A percentile compares a stretch with the other conserved stretches of the same genome.
Conservation (phyloP, 2,329 filamentous ascomycete genomes). For the Sporothrix phasma region DNA sequence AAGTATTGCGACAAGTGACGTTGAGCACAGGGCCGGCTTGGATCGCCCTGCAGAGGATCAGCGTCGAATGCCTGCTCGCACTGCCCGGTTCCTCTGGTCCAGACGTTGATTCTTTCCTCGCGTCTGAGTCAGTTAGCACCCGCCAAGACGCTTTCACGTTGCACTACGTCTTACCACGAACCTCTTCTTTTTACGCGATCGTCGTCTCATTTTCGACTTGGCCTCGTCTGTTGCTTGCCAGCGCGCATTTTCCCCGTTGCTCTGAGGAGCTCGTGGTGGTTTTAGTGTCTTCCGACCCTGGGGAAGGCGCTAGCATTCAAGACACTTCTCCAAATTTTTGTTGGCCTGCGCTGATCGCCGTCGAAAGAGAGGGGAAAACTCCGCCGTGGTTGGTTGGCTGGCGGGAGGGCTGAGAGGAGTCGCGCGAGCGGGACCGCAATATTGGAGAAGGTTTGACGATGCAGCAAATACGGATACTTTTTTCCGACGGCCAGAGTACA, state of each 20-base stretch:
- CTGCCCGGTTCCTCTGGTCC: not conserved
- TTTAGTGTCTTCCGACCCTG: not conserved
- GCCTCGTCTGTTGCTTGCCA: not conserved
- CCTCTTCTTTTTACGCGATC: not conserved
- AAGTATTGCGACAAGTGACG: not conserved
- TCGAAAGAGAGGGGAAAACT: not conserved
- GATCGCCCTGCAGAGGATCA: not conserved
- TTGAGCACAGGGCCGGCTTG: not conserved
- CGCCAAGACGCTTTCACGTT: no score
- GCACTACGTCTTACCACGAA: not conserved
- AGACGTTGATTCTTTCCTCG: not conserved
- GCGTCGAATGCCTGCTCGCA: not conserved
- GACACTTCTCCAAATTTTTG: not conserved
- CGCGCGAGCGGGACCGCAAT: constrained; percentile 13
- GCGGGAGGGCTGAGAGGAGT: not conserved
- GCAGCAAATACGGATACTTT: not conserved
- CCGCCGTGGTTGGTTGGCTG: not conserved
- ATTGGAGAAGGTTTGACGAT: constrained; percentile 5
- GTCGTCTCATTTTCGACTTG: not conserved
- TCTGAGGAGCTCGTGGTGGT: not conserved
- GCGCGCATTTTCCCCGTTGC: not conserved
- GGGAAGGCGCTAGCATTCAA: not conserved
- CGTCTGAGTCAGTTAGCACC: no score
- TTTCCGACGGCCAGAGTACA: not conserved
- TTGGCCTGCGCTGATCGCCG: not conserved